A percentile compares a stretch with the other conserved stretches of the same genome.
phyloP scores from a whole-genome alignment of 257 asterid species.

The Hygrophila difformis region DNA sequence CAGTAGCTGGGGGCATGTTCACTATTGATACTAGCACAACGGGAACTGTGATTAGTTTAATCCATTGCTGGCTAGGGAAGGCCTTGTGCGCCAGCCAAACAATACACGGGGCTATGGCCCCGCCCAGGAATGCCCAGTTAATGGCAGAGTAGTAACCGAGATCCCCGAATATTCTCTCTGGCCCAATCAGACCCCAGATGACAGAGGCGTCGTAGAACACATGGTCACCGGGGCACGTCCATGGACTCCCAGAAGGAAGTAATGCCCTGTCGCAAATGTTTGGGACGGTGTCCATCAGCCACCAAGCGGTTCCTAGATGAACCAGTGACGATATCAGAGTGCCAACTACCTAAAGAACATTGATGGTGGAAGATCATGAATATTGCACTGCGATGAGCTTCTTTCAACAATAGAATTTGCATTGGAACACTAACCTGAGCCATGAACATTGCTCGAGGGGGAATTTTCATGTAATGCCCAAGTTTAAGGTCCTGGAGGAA shows the following conservation, averaged over 20 bases:
- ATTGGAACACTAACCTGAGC: slow-evolving; percentile 55
- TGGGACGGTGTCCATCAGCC: slow-evolving; percentile 83
- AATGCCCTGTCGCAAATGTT: slow-evolving; percentile 58
- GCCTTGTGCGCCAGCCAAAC: slow-evolving; percentile 61
- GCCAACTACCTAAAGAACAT: slow-evolving; percentile 52
- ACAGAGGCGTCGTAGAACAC: slow-evolving; percentile 85
- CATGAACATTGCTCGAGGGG: slow-evolving; percentile 94
- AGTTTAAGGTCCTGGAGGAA: slow-evolving; percentile 92
- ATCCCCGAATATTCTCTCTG: slow-evolving; percentile 64
- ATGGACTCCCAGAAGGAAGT: slow-evolving; percentile 71
- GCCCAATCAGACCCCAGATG: slow-evolving; percentile 83
- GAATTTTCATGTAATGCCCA: slow-evolving; percentile 94
- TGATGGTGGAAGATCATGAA: background rate
- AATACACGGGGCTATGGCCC: slow-evolving; percentile 63
- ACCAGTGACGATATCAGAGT: slow-evolving; percentile 63
- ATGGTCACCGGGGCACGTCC: slow-evolving; percentile 90
- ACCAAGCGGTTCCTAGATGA: slow-evolving; percentile 90
- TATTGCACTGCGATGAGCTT: background rate
- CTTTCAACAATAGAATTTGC: background rate
- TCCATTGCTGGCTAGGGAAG: slow-evolving; percentile 56
- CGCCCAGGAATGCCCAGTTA: slow-evolving; percentile 63
- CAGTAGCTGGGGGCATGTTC: slow-evolving; percentile 83
- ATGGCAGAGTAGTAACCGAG: slow-evolving; percentile 67
- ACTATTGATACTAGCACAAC: slow-evolving; percentile 60
- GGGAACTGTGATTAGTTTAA: slow-evolving; percentile 44